Base-by-base conservation (phyloP, 1,139 yeast genomes). In the Kodamaea suecica region DNA sequence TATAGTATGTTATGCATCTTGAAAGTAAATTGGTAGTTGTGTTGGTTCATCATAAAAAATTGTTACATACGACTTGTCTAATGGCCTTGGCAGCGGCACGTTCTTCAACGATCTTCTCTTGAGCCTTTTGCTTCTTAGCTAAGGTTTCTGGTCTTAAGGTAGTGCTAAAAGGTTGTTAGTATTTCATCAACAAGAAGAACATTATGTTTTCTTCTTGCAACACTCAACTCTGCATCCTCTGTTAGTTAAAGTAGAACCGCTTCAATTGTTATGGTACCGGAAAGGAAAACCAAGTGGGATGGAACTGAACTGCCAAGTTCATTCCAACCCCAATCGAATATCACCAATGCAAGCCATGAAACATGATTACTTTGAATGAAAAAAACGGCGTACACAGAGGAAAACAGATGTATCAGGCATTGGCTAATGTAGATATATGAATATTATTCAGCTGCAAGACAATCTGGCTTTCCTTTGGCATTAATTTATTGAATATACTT, bases 81-180 rank as follows among this genome's bases (percentile, higher is more conserved):
- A 81, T 87, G 61, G 73, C 80, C 74, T 79, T 82, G 63, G 81
- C 88, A 62, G 92, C 95, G 63, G 90, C 86, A 68, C 86, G 80
- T 73, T 84, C 80, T 63, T 81, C 92, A 55, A 83, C 80, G 59
- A 80, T 76, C 82, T 88, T 85, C 68, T 84, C 84, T 66, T 81
- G 78, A 73, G 90, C 84, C 82, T 86, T 84, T 66, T 86, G 76
- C 84, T 88, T 86, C 85, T 92, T 92, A 73, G 86, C 76, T 66
- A 85, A 86, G 63, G 97, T 77, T 84, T 92, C 98, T 75, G 98
- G 98, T 71, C 65, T 66, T 53, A 66, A 65, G 51, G 78, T 62
- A 12, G 20, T 27, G 52, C 76, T 70, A 53, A 15, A 41, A 41
- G 27, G 39, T 27, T 41, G 73, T 69, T 69, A 68, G 73, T 65